Base-by-base conservation (phyloP, 495 filamentous ascomycete genomes). In the Aspergillus affinis region DNA sequence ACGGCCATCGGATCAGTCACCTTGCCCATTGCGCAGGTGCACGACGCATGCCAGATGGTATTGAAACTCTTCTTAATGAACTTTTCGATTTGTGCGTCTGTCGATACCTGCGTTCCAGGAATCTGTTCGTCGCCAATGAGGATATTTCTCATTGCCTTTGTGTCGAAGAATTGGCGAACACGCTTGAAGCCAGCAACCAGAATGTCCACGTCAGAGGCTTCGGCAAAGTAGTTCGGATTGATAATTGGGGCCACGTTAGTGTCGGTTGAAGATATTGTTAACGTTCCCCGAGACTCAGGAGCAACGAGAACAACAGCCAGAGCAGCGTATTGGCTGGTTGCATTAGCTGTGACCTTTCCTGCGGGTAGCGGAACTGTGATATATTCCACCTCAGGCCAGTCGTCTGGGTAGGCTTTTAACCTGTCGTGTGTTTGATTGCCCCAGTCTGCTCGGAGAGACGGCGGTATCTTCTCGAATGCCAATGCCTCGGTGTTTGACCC, bases 351-450 rank as follows among this genome's bases (percentile, higher is more conserved):
- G 69, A 74, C 59, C 49, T 65, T 20, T 6, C 73, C 75, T 13
- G 70, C 23, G 48, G 63, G 76, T 4, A 57, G 68, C 15, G 23
- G 17, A 15, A 67, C 30, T 13, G 58, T 17, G 19, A 82, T 20
- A 56, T 76, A 82, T 18, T 85, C 81, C 18, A 84, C 53, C 46
- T 86, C 82, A 0, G 83, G 83, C 81, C 81, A 84, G 63, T 86
- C 82, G 0, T 61, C 56, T 0, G 80, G 76, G 6, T 64, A 49
- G 4, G 81, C 69, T 47, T 62, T 64, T 4, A 26, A n/a, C 9
- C 27, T 17, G 60, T 48, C 3, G 27, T 8, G 44, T 18, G 27
- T 29, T 57, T 32, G 1, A 57, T 55, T 6, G 36, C 30, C 8
- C 51, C 54, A 20, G 45, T 71, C 72, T n/a, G 19, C 13, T 21